A percentile compares a stretch with the other conserved stretches of the same genome.
phyloP scores from a whole-genome alignment of 1,139 yeast species.

The Torulaspora globosa region DNA sequence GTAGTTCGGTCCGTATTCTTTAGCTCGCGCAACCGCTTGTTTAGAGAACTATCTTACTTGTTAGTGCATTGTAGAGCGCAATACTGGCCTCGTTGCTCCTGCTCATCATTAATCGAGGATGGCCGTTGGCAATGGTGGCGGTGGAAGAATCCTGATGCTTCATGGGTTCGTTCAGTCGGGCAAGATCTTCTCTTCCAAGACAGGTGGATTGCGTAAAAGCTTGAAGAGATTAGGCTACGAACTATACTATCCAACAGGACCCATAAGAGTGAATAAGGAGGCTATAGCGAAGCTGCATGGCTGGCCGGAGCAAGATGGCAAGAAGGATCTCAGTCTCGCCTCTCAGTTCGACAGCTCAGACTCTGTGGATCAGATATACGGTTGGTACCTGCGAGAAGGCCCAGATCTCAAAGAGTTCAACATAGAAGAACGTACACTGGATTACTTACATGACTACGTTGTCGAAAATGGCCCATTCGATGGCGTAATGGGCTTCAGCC shows the following conservation, averaged over 20 bases:
- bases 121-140: background rate
- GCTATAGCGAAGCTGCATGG: slow-evolving; percentile 14
- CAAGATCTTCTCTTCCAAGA: slow-evolving; percentile 62
- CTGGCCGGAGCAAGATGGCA: slow-evolving; percentile 8
- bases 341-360: slow-evolving; percentile 17
- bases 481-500: slow-evolving; percentile 89
- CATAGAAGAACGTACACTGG: slow-evolving; percentile 22
- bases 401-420: slow-evolving; percentile 20
- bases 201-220: slow-evolving; percentile 70
- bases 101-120: background rate
- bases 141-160: slow-evolving; percentile 44
- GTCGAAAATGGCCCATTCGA: slow-evolving; percentile 70
- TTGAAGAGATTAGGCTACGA: slow-evolving; percentile 63
- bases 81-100: background rate
- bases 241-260: slow-evolving; percentile 70
- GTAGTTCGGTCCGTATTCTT: background rate
- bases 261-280: slow-evolving; percentile 35
- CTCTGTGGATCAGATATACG: slow-evolving; percentile 23
- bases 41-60: background rate
- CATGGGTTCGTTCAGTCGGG: slow-evolving; percentile 71
- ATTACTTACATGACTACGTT: slow-evolving; percentile 29
- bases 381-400: slow-evolving; percentile 33
- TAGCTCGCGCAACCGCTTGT: background rate
- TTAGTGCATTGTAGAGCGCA: background rate
- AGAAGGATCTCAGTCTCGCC: slow-evolving; percentile 10